phyloP scores from a whole-genome alignment of 2,329 filamentous ascomycete genomes.

The Stagonosporopsis cucurbitacearum region DNA sequence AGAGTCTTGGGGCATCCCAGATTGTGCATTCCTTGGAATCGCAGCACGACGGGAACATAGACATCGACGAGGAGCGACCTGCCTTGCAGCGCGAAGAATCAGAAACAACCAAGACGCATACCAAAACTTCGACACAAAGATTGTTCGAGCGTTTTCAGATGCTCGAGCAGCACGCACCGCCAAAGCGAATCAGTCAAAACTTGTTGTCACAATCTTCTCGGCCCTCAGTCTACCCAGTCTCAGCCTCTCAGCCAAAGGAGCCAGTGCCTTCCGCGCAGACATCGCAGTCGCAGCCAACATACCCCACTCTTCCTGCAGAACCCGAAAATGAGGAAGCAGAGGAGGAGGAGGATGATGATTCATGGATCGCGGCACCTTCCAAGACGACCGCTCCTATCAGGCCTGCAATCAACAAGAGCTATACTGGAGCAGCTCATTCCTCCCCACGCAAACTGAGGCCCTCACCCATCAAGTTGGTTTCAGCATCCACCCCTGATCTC shows the following conservation, averaged over 20 bases:
- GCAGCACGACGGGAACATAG: conserved; percentile 62
- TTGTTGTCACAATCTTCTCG: conserved; percentile 33
- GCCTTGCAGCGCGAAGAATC: conserved; percentile 53
- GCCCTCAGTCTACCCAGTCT: conserved; percentile 9
- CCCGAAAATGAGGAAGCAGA: conserved; percentile 14
- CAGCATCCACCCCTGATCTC: conserved; percentile 53
- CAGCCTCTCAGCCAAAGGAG: conserved; percentile 28
- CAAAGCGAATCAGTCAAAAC: conserved; percentile 47
- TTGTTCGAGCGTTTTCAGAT: conserved; percentile 91
- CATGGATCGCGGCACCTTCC: conserved; percentile 66
- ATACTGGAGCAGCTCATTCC: conserved; percentile 60
- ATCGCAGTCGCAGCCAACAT: conserved; percentile 44
- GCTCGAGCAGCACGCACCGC: conserved; percentile 60
- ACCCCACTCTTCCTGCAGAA: conserved; percentile 49
- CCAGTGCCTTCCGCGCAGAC: conserved; percentile 40
- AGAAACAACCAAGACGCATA: conserved; percentile 67
- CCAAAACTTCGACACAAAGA: conserved; percentile 91
- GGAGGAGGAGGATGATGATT: conserved; percentile 52
- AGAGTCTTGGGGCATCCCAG: conserved; percentile 64
- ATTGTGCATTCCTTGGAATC: conserved; percentile 36
- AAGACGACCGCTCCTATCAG: conserved; percentile 50
- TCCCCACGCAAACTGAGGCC: conserved; percentile 52
- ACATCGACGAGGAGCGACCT: conserved; percentile 55
- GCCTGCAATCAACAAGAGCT: conserved; percentile 64
- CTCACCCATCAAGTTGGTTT: conserved; percentile 51